Evolutionary conservation across 129 eudicot species (phyloP), one percentile per base, ranked within the genome.

Genomic region (Ambrosia trifida): DNA sequence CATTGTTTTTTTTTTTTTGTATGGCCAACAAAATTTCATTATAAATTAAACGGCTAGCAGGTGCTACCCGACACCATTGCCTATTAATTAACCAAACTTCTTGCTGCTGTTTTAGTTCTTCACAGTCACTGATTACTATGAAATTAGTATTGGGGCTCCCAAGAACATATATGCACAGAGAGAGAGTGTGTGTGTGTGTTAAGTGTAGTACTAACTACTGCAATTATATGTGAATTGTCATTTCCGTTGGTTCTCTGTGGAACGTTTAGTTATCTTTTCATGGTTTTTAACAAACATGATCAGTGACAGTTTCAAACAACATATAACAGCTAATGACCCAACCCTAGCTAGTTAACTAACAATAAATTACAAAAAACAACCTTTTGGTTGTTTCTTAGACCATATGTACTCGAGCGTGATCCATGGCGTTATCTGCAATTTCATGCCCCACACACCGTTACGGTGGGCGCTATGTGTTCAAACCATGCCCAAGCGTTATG

Each of bases 271-370:
- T 45, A 44, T 59, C 60, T 60, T 72, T 72, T 59, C 52, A 60
- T 72, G 46, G 77, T 45, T 72, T 72, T 72, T 56, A 59, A 60
- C 77, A 44, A 71, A 4, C 35, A 44, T 59, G 36, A 56, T 24
- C 67, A 72, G 19, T 50, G 36, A n/a, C 1, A 19, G 9, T 10
- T 41, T 49, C 28, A 47, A 49, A 7, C 50, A 66, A 7, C 31
- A 16, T 32, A 47, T 46, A 31, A 45, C 56, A 28, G 44, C 68
- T 58, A 72, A n/a, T 58, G 18, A 11, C 68, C 31, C 45, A 59
- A 72, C 76, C 76, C 68, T 58, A 57, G 32, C 57, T 72, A 54
- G 54, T 57, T 40, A 24, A 60, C 68, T 59, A n/a, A 57, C 40
- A 44, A 14, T 28, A 68, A 49, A 31, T 31, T 49, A 19, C 46